Conservation (phyloP, 495 filamentous ascomycete genomes). For the Podospora pseudoanserina region DNA sequence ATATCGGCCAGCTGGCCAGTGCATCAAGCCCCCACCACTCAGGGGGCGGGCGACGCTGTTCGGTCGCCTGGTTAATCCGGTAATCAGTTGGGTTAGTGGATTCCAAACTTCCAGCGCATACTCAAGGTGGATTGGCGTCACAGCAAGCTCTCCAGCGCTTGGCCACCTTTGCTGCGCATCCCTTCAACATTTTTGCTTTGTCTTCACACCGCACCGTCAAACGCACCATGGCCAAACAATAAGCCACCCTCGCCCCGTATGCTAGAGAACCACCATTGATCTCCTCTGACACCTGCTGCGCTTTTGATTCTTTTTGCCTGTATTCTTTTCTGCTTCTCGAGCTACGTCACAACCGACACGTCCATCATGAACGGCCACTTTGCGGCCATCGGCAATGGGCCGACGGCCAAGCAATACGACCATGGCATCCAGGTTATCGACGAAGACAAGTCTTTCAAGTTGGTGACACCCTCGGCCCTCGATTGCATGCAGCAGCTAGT, state of each 20-base stretch:
- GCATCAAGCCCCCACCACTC: neutral
- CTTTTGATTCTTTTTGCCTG: neutral
- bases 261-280: neutral
- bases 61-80: slow-evolving; percentile 4
- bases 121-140: neutral
- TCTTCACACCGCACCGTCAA: neutral
- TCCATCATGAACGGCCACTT: slow-evolving; percentile 80
- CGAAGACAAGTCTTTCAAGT: slow-evolving; percentile 96
- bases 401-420: slow-evolving; percentile 67
- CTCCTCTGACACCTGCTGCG: neutral
- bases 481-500: neutral
- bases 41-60: neutral
- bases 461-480: slow-evolving; percentile 31
- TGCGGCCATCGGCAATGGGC: slow-evolving; percentile 67
- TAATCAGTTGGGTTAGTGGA: neutral
- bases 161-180: neutral
- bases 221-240: neutral
- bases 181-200: neutral
- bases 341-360: neutral
- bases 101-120: neutral
- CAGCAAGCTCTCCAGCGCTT: neutral
- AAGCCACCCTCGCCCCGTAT: neutral
- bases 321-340: neutral
- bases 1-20: neutral
- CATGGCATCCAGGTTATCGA: slow-evolving; percentile 97